Base-by-base conservation (phyloP, 257 asterid species). In the Solanum habrochaites region DNA sequence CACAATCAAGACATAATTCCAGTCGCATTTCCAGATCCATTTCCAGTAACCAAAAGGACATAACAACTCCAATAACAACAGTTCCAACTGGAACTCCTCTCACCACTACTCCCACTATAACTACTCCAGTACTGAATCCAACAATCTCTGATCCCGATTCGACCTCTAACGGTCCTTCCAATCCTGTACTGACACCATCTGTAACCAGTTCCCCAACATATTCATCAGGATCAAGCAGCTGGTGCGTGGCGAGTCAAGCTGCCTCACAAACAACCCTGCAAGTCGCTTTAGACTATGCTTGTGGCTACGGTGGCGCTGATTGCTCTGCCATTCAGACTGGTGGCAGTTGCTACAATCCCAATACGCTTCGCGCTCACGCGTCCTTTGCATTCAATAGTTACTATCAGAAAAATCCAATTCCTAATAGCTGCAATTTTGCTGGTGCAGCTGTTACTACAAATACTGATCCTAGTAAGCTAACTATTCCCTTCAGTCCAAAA, bases 171-270 rank as follows among this genome's bases (percentile, higher is more conserved):
- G 92, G 90, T 39, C 93, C 98, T 2, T 88, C 88, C 18, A 92
- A 89, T 81, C 94, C 95, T 4, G 86, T 82, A 9, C 85, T 85
- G 88, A 91, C 92, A 2, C 97, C 97, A 5, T 82, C 90, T 31
- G 31, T 92, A 20, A 85, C 91, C n/a, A 70, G 86, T 47, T 88
- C 96, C 5, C n/a, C 95, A 0, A 90, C 92, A 5, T 71, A 87
- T 60, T 89, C 97, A 18, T 86, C 96, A 2, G 40, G 91, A 8
- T 90, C 94, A 66, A 94, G 98, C 82, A 73, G 82, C 91, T 96
- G 99, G 98, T 94, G 99, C 70, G 91, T 96, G 11, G 98, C 98
- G 18, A 91, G 90, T 87, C 91, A 85, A 78, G 92, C 96, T 14
- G 97, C 91, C 14, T 86, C 94, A 5, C 91, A 88, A 45, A 85